Percentiles rank a stretch among this genome's conserved stretches.
Conservation (phyloP, 2,329 filamentous ascomycete species). For the Neonectria magnoliae region DNA sequence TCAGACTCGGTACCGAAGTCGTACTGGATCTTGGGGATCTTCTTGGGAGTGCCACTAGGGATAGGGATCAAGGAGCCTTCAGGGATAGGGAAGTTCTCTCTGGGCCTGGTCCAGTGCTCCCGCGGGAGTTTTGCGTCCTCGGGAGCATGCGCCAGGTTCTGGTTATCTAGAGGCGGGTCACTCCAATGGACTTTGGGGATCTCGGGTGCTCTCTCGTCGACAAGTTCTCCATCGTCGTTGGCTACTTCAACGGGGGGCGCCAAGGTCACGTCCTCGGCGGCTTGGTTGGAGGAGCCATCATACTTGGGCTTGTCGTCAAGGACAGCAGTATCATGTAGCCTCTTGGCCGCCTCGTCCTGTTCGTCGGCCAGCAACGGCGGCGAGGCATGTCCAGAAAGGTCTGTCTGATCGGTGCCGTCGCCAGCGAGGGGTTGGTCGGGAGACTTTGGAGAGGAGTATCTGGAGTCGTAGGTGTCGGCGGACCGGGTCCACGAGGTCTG, state of each 20-base stretch:
- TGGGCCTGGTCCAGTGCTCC: conserved; percentile 78
- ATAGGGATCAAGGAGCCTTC: conserved; percentile 76
- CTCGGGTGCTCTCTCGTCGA: conserved; percentile 27
- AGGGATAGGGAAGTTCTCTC: conserved; percentile 81
- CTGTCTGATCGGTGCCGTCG: conserved; percentile 22
- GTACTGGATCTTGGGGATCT: conserved; percentile 81
- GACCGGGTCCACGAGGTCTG: conserved; percentile 52
- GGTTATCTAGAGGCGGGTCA: conserved; percentile 40
- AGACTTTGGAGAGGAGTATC: conserved; percentile 21
- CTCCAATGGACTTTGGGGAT: conserved; percentile 40
- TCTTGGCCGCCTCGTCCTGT: conserved; percentile 17
- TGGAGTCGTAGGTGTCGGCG: conserved; percentile 22
- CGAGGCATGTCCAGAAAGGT: conserved; percentile 28
- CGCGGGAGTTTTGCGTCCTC: conserved; percentile 29
- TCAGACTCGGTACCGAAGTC: conserved; percentile 74
- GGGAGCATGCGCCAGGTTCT: conserved; percentile 29
- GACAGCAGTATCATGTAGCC: conserved; percentile 15
- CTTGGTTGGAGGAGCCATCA: conserved; percentile 9
- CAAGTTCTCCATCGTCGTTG: not conserved
- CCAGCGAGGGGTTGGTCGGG: conserved; percentile 23
- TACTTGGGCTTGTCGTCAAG: conserved; percentile 12
- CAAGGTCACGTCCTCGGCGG: not conserved
- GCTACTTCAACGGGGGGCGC: not conserved
- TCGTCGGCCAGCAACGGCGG: conserved; percentile 20
- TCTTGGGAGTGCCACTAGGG: conserved; percentile 75